These are phyloP conservation scores for Hypericum androsaemum DNA, from an alignment of 345 rosid genomes.

Conservation along the genomic window DNA sequence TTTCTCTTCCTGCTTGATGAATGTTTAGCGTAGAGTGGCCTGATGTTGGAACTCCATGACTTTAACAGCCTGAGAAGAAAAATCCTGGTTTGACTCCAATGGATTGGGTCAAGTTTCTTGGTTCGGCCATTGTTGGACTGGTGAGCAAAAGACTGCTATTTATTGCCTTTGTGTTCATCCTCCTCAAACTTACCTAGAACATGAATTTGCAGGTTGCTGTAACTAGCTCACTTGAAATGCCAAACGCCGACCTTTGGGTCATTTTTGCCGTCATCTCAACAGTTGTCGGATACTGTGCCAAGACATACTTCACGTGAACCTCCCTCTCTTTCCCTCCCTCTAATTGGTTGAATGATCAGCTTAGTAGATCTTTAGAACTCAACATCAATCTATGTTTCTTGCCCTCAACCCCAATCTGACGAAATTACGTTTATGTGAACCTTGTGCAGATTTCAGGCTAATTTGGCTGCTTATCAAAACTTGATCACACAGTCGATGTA, in stretches of 20 bases:
- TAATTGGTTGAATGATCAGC: too few species aligned
- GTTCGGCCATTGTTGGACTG: conserved; percentile 86
- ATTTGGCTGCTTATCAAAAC: conserved; percentile 78
- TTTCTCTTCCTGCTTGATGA: conserved; percentile 1
- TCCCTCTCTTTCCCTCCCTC: conserved; percentile 1
- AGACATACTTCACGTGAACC: conserved; percentile 92
- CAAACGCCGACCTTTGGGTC: conserved; percentile 83
- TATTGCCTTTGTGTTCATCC: not conserved
- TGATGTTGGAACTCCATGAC: conserved; percentile 6
- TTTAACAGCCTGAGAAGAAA: conserved; percentile 89
- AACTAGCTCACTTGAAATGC: conserved; percentile 61
- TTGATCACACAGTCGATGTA: conserved; percentile 92
- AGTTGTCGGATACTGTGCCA: conserved; percentile 87
- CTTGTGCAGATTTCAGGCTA: conserved; percentile 65
- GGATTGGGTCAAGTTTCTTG: conserved; percentile 96
- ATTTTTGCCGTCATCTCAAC: conserved; percentile 76
- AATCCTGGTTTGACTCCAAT: conserved; percentile 94
- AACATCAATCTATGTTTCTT: not conserved
- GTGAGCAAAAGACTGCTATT: conserved; percentile 29
- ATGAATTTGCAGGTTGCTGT: conserved; percentile 60
- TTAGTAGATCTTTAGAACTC: not conserved
- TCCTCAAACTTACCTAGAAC: conserved; percentile 7
- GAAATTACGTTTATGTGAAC: not conserved
- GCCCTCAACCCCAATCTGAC: not conserved
- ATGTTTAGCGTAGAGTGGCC: conserved; percentile 3